Percentiles rank a stretch among this genome's conserved stretches.
Evolutionary conservation across 1,284 basidiomycete genomes (phyloP).

Genomic region (Mrakiaceae sp.): DNA sequence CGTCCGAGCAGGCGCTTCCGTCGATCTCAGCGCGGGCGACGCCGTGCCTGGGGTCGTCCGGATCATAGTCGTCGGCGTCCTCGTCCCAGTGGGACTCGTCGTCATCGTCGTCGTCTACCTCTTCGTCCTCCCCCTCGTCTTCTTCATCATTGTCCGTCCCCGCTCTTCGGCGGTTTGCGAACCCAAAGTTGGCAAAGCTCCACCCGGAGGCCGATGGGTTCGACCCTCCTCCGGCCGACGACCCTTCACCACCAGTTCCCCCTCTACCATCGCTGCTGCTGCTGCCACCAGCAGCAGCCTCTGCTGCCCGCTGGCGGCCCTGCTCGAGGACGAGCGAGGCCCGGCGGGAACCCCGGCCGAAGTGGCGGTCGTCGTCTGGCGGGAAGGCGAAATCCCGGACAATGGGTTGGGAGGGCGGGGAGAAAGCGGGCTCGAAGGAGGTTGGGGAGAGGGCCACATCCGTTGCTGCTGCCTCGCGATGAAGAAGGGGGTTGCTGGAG

Average conservation of each 20-base stretch:
- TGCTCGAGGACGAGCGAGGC: background rate
- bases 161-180: background rate
- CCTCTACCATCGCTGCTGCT: too few species aligned
- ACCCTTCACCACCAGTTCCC: too few species aligned
- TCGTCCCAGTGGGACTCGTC: slow-evolving; percentile 2
- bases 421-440: background rate
- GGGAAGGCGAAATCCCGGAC: slow-evolving; percentile 7
- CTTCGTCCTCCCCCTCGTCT: slow-evolving; percentile 6
- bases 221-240: background rate
- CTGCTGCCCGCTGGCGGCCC: too few species aligned
- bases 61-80: background rate
- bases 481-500: background rate
- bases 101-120: slow-evolving; percentile 2
- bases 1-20: background rate
- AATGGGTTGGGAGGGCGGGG: background rate
- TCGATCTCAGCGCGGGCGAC: background rate
- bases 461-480: background rate
- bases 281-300: too few species aligned
- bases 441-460: background rate
- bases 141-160: background rate
- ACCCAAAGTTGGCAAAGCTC: background rate
- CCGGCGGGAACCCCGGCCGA: background rate
- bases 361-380: background rate
- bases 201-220: background rate
- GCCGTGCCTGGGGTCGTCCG: background rate